Evolutionary conservation across 768 basidiomycete species (phyloP).

Genomic region (Coprinopsis cinerea): DNA sequence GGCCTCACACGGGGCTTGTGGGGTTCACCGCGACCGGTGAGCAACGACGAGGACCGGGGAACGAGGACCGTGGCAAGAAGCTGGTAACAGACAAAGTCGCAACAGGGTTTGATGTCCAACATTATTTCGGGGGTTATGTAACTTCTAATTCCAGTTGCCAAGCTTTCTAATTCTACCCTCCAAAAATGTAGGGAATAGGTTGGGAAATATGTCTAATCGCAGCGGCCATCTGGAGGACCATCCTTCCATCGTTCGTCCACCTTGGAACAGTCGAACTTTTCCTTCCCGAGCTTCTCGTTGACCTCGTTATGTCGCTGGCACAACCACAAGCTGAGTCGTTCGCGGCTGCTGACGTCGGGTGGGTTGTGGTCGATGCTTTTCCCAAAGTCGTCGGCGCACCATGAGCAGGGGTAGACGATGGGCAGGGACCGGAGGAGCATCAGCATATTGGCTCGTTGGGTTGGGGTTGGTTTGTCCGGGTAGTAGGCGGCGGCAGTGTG

Average conservation of each 20-base stretch:
- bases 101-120: no score
- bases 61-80: slow-evolving; percentile 1
- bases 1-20: neutral
- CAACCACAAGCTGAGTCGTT: slow-evolving; percentile 73
- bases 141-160: no score
- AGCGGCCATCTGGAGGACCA: slow-evolving; percentile 82
- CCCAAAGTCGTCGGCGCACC: slow-evolving; percentile 81
- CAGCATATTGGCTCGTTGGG: slow-evolving; percentile 81
- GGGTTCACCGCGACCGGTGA: neutral
- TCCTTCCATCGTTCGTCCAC: slow-evolving; percentile 91
- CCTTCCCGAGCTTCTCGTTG: slow-evolving; percentile 82
- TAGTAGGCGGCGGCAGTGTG: slow-evolving; percentile 96
- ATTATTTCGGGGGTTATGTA: no score
- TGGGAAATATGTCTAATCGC: slow-evolving; percentile 51
- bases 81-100: no score
- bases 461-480: slow-evolving; percentile 70
- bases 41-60: neutral
- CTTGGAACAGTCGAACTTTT: slow-evolving; percentile 72
- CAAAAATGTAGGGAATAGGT: no score
- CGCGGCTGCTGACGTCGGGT: slow-evolving; percentile 73
- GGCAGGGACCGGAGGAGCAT: slow-evolving; percentile 74
- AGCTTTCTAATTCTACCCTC: no score
- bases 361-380: slow-evolving; percentile 58
- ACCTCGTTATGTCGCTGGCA: slow-evolving; percentile 93
- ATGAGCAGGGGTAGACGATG: slow-evolving; percentile 79